Conservation (phyloP, 305 asterid genomes). For the Fraxinus greggii region DNA sequence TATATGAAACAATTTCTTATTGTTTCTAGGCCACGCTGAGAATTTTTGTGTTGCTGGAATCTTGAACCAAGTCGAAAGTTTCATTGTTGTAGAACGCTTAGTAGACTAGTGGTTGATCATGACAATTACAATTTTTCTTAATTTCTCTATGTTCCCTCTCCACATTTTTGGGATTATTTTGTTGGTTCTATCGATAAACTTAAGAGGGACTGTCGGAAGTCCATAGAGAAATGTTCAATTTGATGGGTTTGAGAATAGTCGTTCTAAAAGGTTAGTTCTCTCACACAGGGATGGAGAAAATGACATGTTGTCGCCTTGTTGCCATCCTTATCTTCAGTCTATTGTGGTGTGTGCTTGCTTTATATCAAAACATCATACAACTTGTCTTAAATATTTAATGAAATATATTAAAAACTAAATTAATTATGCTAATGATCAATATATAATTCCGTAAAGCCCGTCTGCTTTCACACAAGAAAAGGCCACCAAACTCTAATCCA, state of each 20-base stretch:
- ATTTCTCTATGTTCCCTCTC: background rate
- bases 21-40: background rate
- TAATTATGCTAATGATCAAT: background rate
- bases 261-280: background rate
- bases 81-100: background rate
- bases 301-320: background rate
- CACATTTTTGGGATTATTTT: background rate
- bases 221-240: background rate
- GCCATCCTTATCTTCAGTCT: background rate
- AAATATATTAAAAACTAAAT: too few species aligned
- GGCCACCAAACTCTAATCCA: background rate
- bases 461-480: background rate
- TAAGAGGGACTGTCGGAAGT: background rate
- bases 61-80: background rate
- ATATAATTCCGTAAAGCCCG: background rate
- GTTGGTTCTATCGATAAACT: background rate
- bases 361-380: background rate
- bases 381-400: background rate
- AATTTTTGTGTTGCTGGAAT: background rate
- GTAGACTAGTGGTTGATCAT: background rate
- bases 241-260: background rate
- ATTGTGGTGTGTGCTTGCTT: background rate
- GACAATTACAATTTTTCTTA: background rate
- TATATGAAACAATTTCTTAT: too few species aligned
- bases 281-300: background rate